Conservation (phyloP, 75 land plant genomes). For the Pinus taeda region DNA sequence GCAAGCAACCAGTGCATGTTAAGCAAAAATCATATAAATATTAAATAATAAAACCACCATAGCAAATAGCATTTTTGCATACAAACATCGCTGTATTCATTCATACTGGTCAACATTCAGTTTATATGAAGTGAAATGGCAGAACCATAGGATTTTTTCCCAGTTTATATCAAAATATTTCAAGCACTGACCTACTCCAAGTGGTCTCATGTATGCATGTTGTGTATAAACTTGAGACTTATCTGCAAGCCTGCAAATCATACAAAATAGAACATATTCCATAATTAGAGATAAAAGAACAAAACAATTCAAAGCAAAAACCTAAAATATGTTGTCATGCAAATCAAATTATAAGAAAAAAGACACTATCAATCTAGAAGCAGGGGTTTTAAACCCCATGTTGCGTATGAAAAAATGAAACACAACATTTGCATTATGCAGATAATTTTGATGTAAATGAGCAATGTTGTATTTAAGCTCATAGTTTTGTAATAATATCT, state of each 20-base stretch:
- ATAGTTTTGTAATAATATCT: no score
- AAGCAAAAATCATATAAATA: not conserved
- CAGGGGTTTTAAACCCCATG: no score
- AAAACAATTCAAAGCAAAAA: not conserved
- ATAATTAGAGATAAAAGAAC: not conserved
- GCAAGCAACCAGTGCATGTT: not conserved
- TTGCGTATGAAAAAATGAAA: no score
- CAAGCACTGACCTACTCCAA: constrained; percentile 72
- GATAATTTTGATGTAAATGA: no score
- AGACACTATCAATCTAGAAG: not conserved
- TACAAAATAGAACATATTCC: not conserved
- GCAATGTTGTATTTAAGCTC: no score
- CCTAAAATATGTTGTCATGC: no score
- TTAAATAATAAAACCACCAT: not conserved
- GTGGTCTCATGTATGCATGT: constrained; percentile 97
- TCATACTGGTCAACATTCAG: constrained; percentile 1
- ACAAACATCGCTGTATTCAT: not conserved
- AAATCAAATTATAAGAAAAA: not conserved
- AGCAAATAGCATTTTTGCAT: not conserved
- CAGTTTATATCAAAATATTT: not conserved
- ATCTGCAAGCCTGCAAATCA: constrained; percentile 79
- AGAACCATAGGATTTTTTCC: not conserved
- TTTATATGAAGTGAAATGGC: not conserved
- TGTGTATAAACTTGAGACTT: constrained; percentile 95
- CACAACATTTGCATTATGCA: no score